Evolutionary conservation across 306 rosid species (phyloP).

Genomic region (Cucumis melo): DNA sequence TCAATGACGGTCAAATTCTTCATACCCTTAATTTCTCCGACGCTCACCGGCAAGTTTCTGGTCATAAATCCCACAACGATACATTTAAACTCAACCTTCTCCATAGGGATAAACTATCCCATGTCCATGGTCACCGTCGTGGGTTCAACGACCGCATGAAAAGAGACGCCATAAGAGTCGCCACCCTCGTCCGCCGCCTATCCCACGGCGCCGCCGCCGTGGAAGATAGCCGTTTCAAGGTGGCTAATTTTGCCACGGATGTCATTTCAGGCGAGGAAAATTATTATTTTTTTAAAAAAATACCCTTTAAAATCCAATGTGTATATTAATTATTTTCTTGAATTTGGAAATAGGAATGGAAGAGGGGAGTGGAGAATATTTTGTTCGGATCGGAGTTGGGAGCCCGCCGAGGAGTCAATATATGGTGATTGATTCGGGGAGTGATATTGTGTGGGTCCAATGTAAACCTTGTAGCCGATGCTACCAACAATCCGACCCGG

Average conservation of each 20-base stretch:
- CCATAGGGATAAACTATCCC: conserved; percentile 43
- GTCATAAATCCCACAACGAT: background rate
- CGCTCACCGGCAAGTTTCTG: background rate
- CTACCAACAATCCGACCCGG: conserved; percentile 74
- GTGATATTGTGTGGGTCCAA: conserved; percentile 86
- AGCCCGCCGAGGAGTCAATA: conserved; percentile 60
- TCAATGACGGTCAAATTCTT: background rate
- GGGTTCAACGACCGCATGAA: conserved; percentile 39
- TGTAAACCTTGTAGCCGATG: conserved; percentile 72
- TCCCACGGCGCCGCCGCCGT: background rate
- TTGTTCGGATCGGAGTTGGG: conserved; percentile 61
- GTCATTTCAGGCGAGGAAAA: conserved; percentile 20
- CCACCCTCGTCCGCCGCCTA: conserved; percentile 32
- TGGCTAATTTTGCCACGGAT: conserved; percentile 38
- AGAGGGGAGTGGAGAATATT: conserved; percentile 72
- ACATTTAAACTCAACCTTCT: conserved; percentile 32
- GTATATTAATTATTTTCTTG: background rate
- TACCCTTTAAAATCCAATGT: background rate
- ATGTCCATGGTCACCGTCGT: background rate
- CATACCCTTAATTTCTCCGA: background rate
- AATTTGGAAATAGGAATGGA: conserved; percentile 34
- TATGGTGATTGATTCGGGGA: conserved; percentile 70
- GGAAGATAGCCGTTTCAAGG: background rate
- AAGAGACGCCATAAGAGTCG: conserved; percentile 45
- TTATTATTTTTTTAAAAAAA: background rate